Percentiles rank a stretch among this genome's conserved stretches.
phyloP scores from a whole-genome alignment of 352 stramenopile genomes.

The Hyaloperonospora arabidopsidis region DNA sequence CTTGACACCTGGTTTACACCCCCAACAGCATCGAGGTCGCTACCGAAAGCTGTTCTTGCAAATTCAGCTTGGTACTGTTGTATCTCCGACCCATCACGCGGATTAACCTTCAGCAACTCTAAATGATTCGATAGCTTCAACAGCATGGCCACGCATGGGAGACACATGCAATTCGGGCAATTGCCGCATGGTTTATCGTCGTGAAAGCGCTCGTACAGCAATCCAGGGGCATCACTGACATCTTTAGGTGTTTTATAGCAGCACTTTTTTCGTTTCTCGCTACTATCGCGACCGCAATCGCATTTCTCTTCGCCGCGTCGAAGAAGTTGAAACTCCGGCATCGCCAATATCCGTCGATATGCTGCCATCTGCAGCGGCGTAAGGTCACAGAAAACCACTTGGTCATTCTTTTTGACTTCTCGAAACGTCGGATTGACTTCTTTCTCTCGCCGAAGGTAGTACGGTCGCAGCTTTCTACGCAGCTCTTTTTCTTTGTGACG shows the following conservation, averaged over 20 bases:
- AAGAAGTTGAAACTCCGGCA: constrained; percentile 68
- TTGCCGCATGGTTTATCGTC: constrained; percentile 36
- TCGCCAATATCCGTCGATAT: constrained; percentile 61
- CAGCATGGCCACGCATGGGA: constrained; percentile 64
- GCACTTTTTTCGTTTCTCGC: constrained; percentile 47
- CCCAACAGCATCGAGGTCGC: constrained; percentile 44
- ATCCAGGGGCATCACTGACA: constrained; percentile 17
- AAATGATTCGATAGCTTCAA: constrained; percentile 78
- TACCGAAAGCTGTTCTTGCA: constrained; percentile 47
- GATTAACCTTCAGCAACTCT: constrained; percentile 72
- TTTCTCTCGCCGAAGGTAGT: constrained; percentile 70
- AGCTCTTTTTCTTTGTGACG: constrained; percentile 65
- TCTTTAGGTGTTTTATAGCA: constrained; percentile 46
- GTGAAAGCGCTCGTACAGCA: constrained; percentile 69
- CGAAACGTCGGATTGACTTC: constrained; percentile 63
- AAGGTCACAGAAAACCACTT: constrained; percentile 78
- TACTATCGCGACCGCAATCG: constrained; percentile 58
- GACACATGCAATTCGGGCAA: constrained; percentile 67
- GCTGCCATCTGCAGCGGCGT: constrained; percentile 57
- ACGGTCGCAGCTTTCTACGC: constrained; percentile 43
- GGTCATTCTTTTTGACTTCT: constrained; percentile 63
- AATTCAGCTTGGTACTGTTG: constrained; percentile 54
- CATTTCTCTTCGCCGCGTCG: constrained; percentile 52
- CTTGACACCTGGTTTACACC: constrained; percentile 50
- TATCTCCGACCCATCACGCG: constrained; percentile 36